phyloP scores from a whole-genome alignment of 2,329 filamentous ascomycete genomes.

The Colletotrichum tropicicola region DNA sequence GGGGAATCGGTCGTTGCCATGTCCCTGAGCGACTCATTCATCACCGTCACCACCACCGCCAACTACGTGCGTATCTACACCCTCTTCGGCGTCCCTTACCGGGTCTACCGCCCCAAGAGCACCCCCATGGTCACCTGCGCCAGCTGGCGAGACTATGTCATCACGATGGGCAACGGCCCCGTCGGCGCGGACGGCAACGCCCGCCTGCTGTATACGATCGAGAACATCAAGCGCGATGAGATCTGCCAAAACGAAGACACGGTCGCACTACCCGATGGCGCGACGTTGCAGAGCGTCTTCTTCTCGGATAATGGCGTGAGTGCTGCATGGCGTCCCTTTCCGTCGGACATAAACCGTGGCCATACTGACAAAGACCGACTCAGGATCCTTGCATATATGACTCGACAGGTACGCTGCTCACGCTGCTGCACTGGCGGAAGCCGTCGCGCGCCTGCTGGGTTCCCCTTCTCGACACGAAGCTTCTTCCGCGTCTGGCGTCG shows the following conservation, averaged over 20 bases:
- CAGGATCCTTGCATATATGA: conserved; percentile 97
- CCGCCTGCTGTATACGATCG: conserved; percentile 87
- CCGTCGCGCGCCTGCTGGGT: conserved; percentile 90
- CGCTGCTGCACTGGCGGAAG: conserved; percentile 89
- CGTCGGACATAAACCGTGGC: too few species aligned
- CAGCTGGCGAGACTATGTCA: conserved; percentile 94
- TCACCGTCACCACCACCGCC: conserved; percentile 86
- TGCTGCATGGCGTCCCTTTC: conserved; percentile 25
- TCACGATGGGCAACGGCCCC: conserved; percentile 93
- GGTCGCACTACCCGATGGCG: conserved; percentile 81
- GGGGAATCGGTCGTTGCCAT: conserved; percentile 90
- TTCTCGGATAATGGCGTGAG: conserved; percentile 90
- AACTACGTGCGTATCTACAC: conserved; percentile 95
- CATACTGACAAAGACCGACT: conserved; percentile 15
- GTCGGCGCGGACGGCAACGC: conserved; percentile 81
- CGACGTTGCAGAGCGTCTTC: conserved; percentile 82
- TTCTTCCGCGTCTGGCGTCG: conserved; percentile 81
- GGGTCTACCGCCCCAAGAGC: conserved; percentile 92
- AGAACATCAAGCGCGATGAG: conserved; percentile 93
- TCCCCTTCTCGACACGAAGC: conserved; percentile 88
- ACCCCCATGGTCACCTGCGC: conserved; percentile 91
- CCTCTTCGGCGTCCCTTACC: conserved; percentile 87
- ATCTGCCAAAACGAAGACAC: conserved; percentile 95
- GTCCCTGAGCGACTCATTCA: conserved; percentile 88
- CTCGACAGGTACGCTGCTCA: conserved; percentile 86